Percentiles rank a stretch among this genome's conserved stretches.
Evolutionary conservation across 371 early-diverging fungal species (phyloP).

Genomic region (Lichtheimia corymbifera): DNA sequence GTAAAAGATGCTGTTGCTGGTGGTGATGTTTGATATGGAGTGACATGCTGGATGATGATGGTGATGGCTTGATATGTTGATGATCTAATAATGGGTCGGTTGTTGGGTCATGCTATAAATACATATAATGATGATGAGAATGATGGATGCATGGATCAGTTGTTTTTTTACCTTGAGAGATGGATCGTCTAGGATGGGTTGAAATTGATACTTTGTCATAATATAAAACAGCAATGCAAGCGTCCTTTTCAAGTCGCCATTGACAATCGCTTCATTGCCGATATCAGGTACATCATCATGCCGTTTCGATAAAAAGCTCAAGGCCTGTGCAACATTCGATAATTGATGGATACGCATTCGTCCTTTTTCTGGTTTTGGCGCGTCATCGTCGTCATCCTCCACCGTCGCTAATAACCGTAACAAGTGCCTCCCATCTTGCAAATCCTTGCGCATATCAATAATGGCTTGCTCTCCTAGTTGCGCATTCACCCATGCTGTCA

Average conservation of each 20-base stretch:
- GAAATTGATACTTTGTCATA: slow-evolving; percentile 71
- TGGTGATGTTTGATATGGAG: slow-evolving; percentile 11
- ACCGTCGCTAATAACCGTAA: slow-evolving; percentile 59
- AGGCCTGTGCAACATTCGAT: slow-evolving; percentile 75
- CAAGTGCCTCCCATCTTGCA: slow-evolving; percentile 63
- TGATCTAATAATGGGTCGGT: too few relatives aligned
- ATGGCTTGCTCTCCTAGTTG: slow-evolving; percentile 55
- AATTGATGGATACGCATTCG: slow-evolving; percentile 76
- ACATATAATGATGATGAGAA: not conserved
- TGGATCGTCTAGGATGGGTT: slow-evolving; percentile 33
- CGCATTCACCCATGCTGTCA: slow-evolving; percentile 84
- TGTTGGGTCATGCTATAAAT: not conserved
- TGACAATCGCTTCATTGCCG: slow-evolving; percentile 80
- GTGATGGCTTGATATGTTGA: slow-evolving; percentile 4
- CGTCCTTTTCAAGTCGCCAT: slow-evolving; percentile 83
- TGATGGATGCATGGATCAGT: not conserved
- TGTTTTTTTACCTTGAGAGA: slow-evolving; percentile 2
- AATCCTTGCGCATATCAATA: slow-evolving; percentile 52
- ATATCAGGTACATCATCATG: slow-evolving; percentile 72
- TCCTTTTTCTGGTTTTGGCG: slow-evolving; percentile 59
- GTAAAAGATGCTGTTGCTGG: slow-evolving; percentile 2
- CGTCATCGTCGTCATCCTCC: slow-evolving; percentile 40
- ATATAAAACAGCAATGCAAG: slow-evolving; percentile 79
- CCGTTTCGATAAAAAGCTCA: slow-evolving; percentile 66
- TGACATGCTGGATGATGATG: slow-evolving; percentile 7